These are phyloP conservation scores for Canna indica DNA, from an alignment of 176 grass and related monocot genomes.

Conservation along the genomic window DNA sequence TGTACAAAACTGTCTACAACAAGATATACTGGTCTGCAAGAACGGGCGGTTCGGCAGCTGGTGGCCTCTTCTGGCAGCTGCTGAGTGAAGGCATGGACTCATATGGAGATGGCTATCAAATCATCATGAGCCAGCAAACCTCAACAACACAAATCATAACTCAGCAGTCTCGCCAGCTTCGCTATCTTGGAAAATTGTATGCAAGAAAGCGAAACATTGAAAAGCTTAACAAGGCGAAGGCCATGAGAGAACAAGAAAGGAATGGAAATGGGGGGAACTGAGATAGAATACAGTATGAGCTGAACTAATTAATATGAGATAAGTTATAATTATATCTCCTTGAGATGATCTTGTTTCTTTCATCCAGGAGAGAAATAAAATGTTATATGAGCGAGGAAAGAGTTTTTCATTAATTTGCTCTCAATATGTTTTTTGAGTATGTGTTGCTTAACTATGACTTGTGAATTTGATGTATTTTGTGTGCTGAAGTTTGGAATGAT, in stretches of 20 bases:
- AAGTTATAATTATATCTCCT: neutral
- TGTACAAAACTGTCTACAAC: slow-evolving; percentile 42
- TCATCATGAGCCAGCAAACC: slow-evolving; percentile 33
- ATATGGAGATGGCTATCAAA: slow-evolving; percentile 58
- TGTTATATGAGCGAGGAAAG: no score
- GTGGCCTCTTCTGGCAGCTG: slow-evolving; percentile 67
- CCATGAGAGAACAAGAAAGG: slow-evolving; percentile 13
- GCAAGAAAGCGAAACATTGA: slow-evolving; percentile 20
- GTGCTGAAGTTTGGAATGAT: no score
- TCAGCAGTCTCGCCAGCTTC: slow-evolving; percentile 32
- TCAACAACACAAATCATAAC: slow-evolving; percentile 37
- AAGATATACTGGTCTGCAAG: slow-evolving; percentile 37
- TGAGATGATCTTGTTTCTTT: neutral
- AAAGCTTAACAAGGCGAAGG: slow-evolving; percentile 23
- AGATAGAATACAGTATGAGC: neutral
- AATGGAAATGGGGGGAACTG: slow-evolving; percentile 6
- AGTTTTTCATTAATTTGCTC: no score
- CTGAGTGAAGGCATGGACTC: slow-evolving; percentile 62
- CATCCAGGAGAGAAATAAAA: neutral
- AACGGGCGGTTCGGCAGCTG: slow-evolving; percentile 34
- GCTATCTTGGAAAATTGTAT: slow-evolving; percentile 31
- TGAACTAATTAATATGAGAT: no score
- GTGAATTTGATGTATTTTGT: no score
- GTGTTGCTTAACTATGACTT: no score
- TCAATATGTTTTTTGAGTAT: no score